Base-by-base conservation (phyloP, 306 rosid genomes). In the Neltuma alba region DNA sequence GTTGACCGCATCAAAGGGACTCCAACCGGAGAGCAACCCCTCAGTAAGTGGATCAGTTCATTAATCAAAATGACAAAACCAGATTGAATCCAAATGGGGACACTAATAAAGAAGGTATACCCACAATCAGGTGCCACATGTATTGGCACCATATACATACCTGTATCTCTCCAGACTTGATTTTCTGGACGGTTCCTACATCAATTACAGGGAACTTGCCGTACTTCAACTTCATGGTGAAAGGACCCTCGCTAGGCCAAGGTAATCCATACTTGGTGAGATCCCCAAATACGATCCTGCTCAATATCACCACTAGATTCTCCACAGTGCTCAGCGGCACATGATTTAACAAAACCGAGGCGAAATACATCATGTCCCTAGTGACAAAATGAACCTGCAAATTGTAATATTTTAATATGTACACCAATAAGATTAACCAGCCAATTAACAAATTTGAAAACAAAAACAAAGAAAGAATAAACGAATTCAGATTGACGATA, bases 341-440 rank as follows among this genome's bases (percentile, higher is more conserved):
- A 18, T 86, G 74, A 21, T 77, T 91, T 18, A 87, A 14, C 81
- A 88, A 42, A 47, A 69, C 11, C 23, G 83, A 14, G 1, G 48
- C 93, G 70, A 80, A 41, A 79, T 80, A 11, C 54, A 88, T 83
- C 90, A 88, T 93, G 60, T 86, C 76, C 84, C 88, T 91, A 0
- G 98, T 78, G 62, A 93, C 70, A 79, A 86, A 13, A 87, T 91
- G 90, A 79, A 88, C 90, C 93, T 91, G 63, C 76, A 70, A 9
- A 3, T 2, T 5, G 30, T 14, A 55, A 55, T 21, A 55, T 55
- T 9, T 55, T 10, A n/a, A 45, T 52, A 52, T n/a, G 27, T n/a
- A 0, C n/a, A 7, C 25, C 4, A 8, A 12, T 4, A 23, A 55
- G 65, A 13, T 14, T 13, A 27, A 13, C 37, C n/a, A 1, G n/a